Percentiles rank a stretch among this genome's conserved stretches.
These are phyloP conservation scores for Telfairia occidentalis DNA, from an alignment of 331 rosid genomes.

Conservation along the genomic window DNA sequence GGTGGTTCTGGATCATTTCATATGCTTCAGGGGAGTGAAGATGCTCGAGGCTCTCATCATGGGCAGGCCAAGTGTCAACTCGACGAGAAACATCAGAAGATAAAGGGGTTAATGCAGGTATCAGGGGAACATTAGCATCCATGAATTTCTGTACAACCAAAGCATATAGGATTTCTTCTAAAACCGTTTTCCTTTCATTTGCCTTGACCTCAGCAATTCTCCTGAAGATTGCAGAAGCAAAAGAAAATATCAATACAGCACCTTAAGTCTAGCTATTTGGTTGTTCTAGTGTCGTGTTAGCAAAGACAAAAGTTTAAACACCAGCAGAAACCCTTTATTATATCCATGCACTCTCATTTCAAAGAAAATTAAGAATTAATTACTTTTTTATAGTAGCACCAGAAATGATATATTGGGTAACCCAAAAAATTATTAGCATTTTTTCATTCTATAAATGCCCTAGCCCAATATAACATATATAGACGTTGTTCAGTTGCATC, in stretches of 20 bases:
- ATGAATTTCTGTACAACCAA: constrained; percentile 78
- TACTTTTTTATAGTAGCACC: not conserved
- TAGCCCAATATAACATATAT: not conserved
- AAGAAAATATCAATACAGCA: not conserved
- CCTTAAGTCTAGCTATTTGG: not conserved
- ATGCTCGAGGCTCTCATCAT: constrained; percentile 52
- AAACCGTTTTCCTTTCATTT: constrained; percentile 56
- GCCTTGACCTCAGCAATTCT: constrained; percentile 87
- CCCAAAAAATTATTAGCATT: not conserved
- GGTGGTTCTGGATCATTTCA: constrained; percentile 79
- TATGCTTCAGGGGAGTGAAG: constrained; percentile 72
- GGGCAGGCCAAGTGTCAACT: constrained; percentile 63
- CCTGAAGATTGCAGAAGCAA: constrained; percentile 32
- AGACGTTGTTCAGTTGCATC: not conserved
- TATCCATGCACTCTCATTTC: not conserved
- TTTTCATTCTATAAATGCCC: not conserved
- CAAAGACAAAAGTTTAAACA: not conserved
- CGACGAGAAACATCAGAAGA: constrained; percentile 33
- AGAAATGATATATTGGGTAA: not conserved
- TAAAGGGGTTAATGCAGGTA: constrained; percentile 38
- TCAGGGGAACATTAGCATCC: constrained; percentile 62
- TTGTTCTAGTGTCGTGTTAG: not conserved
- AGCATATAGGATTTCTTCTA: constrained; percentile 75
- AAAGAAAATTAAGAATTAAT: not conserved
- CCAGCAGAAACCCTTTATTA: not conserved